Evolutionary conservation across 768 basidiomycete species (phyloP), one percentile per base, ranked within the genome.

Genomic region (Rubroboletus satanas): DNA sequence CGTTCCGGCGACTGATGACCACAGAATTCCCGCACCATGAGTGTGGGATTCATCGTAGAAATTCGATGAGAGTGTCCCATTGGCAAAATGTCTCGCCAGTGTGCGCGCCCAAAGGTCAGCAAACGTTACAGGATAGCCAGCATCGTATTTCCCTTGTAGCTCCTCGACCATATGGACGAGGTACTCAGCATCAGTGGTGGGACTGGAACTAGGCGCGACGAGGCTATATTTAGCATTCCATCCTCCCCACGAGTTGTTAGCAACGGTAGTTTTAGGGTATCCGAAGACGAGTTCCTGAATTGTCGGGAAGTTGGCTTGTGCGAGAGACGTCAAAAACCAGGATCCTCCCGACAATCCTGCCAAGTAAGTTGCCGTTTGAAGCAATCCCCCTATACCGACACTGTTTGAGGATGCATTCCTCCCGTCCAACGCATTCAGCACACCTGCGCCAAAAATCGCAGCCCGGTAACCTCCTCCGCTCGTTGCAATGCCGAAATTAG

Each of bases 381-480:
- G 69, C 17, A 84, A 69, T 0, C 82, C 82, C 0, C 80, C 82
- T 1, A 71, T 68, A 1, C 81, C 82, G 0, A 67, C 72, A 2
- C 57, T 60, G 7, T 66, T 72, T 7, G 77, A 67, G 0, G 81
- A 73, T 1, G 65, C 41, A 49, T 83, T 83, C 28, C 80, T 67
- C 37, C 71, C 79, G 60, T 85, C 81, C 39, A 82, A 58, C 1
- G 77, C 73, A n/a, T 72, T 73, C 45, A 79, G 59, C 18, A 82
- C 73, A 1, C 81, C 83, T 4, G 79, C 83, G 39, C 77, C 78
- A 48, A 77, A 79, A 7, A 81, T 71, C 5, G 81, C 79, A 0
- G 84, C 84, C 14, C 84, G 69, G 46, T 80, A 77, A 0, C 82
- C 79, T 8, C 84, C 84, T 14, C 84, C 84, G 28, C 78, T 80